Evolutionary conservation across 495 filamentous ascomycete species (phyloP).

Genomic region (Xylaria sp.): DNA sequence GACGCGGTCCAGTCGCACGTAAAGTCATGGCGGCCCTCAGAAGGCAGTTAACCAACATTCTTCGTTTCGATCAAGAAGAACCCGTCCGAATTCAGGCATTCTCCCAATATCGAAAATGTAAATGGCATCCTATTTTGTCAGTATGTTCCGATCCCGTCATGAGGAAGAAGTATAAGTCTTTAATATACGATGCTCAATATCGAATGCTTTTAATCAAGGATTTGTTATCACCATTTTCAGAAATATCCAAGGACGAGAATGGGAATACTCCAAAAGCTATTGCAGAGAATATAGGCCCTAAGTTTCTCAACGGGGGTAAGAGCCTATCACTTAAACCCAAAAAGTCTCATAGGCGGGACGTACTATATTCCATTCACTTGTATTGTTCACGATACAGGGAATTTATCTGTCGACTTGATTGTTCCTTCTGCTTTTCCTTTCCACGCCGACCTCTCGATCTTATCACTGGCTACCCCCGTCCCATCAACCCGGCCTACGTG

Average conservation of each 20-base stretch:
- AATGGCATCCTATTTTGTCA: background rate
- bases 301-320: background rate
- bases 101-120: background rate
- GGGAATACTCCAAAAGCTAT: background rate
- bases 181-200: background rate
- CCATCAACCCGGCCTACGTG: too few relatives aligned
- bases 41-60: background rate
- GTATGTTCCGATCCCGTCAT: background rate
- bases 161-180: background rate
- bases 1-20: background rate
- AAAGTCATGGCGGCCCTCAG: background rate
- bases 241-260: background rate
- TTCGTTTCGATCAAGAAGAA: background rate
- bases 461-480: background rate
- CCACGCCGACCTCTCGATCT: background rate
- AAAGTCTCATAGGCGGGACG: background rate
- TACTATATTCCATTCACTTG: background rate
- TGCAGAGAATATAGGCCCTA: background rate
- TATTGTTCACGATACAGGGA: background rate
- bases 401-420: background rate
- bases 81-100: background rate
- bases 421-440: background rate
- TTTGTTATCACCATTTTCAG: background rate
- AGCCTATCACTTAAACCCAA: background rate
- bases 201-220: background rate